These are phyloP conservation scores for Xerocomellus dryophilus DNA, from an alignment of 768 basidiomycete species.

Conservation along the genomic window DNA sequence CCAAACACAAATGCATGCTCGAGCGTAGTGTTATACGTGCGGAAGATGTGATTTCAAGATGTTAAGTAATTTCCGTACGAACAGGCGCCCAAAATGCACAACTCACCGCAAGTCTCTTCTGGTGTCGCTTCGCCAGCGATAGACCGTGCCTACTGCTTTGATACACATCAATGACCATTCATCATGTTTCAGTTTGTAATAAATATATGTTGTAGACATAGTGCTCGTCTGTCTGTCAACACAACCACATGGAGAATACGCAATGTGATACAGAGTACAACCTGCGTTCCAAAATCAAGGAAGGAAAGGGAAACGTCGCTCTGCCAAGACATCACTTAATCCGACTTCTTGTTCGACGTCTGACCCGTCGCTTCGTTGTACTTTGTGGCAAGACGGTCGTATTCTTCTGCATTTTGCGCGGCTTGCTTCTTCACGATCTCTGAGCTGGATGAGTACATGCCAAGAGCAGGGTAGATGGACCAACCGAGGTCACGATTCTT, in stretches of 20 bases:
- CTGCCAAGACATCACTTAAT: slow-evolving; percentile 36
- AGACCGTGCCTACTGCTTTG: no score
- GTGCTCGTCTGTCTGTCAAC: no score
- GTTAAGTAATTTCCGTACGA: no score
- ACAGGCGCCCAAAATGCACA: no score
- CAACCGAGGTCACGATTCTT: slow-evolving; percentile 66
- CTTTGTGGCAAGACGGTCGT: slow-evolving; percentile 76
- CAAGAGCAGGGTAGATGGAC: slow-evolving; percentile 13
- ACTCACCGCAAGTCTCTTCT: no score
- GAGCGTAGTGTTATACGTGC: no score
- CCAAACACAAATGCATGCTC: no score
- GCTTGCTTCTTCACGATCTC: slow-evolving; percentile 84
- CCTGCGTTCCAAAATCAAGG: not conserved
- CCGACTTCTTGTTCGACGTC: slow-evolving; percentile 60
- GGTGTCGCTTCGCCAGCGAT: no score
- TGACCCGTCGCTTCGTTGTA: slow-evolving; percentile 68
- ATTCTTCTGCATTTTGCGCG: slow-evolving; percentile 71
- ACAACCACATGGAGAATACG: no score
- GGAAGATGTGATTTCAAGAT: no score
- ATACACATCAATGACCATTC: no score
- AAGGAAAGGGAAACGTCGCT: not conserved
- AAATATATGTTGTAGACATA: not conserved
- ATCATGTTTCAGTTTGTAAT: not conserved
- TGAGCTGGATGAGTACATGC: slow-evolving; percentile 24
- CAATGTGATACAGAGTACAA: not conserved